Evolutionary conservation across 371 early-diverging fungal species (phyloP), one percentile per base, ranked within the genome.

Genomic region (Mucor velutinosus): DNA sequence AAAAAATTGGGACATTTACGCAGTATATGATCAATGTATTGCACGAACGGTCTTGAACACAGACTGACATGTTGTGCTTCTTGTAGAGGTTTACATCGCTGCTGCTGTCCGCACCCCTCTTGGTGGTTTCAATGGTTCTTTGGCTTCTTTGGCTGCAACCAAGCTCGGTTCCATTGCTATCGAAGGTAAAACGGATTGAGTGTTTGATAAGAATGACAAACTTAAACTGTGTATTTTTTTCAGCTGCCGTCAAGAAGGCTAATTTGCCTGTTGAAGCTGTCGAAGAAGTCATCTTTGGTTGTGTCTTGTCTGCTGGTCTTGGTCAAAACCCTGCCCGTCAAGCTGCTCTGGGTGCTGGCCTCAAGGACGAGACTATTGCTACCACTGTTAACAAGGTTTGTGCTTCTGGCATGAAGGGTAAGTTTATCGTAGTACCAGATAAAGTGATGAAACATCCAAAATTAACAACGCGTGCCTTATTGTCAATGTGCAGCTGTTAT

Each of bases 371-470:
- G 14, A 89, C 92, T 12, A 81, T 93, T 62, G 89, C 92, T 67
- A 98, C 97, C 33, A 96, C 96, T 32, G 89, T 99, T 69, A 98
- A 98, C 90, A 99, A 99, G 86, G 98, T 98, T 47, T 99, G 99
- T 80, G 99, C 97, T 35, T 94, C 94, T 32, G 97, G 95, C 39
- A 90, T 97, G 93, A 99, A 99, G 84, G 89, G 88, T 78, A 85
- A 76, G 67, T 74, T 32, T 19, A 15, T n/a, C 7, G 41, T 45
- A 12, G 23, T 10, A 19, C 37, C 4, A 25, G n/a, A 59, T n/a
- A 60, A 45, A 45, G 19, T 8, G 21, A 6, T 25, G 51, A 51
- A 19, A 45, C 45, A 45, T 37, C 6, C 11, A 17, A 39, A 21
- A 47, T 35, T 25, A 65, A 47, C 21, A 49, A 25, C 32, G 25